Base-by-base conservation (phyloP, 768 basidiomycete genomes). In the Rickenella mellea region DNA sequence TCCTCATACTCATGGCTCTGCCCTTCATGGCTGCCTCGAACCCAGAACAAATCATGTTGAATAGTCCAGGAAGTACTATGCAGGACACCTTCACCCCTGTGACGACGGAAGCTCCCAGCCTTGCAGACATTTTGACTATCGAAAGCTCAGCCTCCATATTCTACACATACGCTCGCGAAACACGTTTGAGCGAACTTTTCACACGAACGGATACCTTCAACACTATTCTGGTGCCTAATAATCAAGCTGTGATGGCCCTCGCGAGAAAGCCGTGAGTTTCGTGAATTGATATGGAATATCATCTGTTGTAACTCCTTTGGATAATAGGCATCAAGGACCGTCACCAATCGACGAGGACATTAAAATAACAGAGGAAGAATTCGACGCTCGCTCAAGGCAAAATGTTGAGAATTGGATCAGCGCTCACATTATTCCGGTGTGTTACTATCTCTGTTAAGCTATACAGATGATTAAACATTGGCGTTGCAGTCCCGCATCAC, bases 241-340 rank as follows among this genome's bases (percentile, higher is more conserved):
- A 94, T 60, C 85, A 82, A 58, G 90, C 88, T 7, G 77, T 92
- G 12, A 87, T 90, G 76, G 79, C 80, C 4, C 63, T 91, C 41
- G 58, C 78, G 2, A 65, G 78, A 53, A 91, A 92, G 61, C 90
- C 90, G 86, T 92, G 61, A 63, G 84, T 68, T 24, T 19, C 19
- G 15, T 36, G 33, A 17, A 36, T 43, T 8, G 38, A 7, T 24
- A 15, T 27, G 24, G 25, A 20, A 31, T 12, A 17, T 17, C 24
- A 9, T 12, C 28, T n/a, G 27, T 25, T 17, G 24, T 46, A 40
- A 44, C 27, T 27, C 27, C 27, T 21, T 27, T 40, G 46, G 39
- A 32, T 15, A 42, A 40, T 46, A 87, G 84, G 46, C 83, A 87
- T 48, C 69, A 83, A 63, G 76, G 71, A 4, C 65, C 74, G 8